Percentiles rank a stretch among this genome's conserved stretches.
Evolutionary conservation across 2,329 filamentous ascomycete genomes (phyloP).

Genomic region (Pseudocercospora ulei): DNA sequence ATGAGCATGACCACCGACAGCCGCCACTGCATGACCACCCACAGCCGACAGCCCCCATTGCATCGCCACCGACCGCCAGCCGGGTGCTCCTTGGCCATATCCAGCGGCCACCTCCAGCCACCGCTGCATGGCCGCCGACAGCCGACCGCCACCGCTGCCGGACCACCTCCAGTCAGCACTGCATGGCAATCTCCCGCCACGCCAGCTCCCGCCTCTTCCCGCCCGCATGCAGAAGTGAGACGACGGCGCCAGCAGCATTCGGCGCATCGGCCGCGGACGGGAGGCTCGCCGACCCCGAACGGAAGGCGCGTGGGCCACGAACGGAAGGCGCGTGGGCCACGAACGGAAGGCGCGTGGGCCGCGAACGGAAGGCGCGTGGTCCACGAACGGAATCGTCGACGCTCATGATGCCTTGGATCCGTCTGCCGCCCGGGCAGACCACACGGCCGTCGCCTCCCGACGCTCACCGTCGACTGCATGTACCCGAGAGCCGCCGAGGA

Average conservation of each 20-base stretch:
- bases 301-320: background rate
- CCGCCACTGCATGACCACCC: no score
- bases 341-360: background rate
- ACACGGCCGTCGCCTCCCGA: constrained; percentile 7
- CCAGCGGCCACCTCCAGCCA: no score
- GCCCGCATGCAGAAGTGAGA: constrained; percentile 6
- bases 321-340: background rate
- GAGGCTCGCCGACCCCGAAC: background rate
- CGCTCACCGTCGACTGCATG: constrained; percentile 9
- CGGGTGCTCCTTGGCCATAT: no score
- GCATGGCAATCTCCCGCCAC: no score
- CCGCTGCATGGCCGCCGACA: no score
- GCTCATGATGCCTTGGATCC: constrained; percentile 12
- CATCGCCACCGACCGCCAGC: no score
- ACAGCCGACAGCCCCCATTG: no score
- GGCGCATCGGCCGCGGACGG: background rate
- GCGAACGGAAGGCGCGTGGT: background rate
- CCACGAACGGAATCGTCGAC: constrained; percentile 2
- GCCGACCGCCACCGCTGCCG: no score
- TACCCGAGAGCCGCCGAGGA: constrained; percentile 9
- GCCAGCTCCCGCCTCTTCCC: no score
- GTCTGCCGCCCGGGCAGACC: constrained; percentile 11
- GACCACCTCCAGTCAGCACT: no score
- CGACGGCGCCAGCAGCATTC: background rate
- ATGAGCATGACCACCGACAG: no score